These are phyloP conservation scores for Globisporangium polare DNA, from an alignment of 352 stramenopile species.

Conservation along the genomic window DNA sequence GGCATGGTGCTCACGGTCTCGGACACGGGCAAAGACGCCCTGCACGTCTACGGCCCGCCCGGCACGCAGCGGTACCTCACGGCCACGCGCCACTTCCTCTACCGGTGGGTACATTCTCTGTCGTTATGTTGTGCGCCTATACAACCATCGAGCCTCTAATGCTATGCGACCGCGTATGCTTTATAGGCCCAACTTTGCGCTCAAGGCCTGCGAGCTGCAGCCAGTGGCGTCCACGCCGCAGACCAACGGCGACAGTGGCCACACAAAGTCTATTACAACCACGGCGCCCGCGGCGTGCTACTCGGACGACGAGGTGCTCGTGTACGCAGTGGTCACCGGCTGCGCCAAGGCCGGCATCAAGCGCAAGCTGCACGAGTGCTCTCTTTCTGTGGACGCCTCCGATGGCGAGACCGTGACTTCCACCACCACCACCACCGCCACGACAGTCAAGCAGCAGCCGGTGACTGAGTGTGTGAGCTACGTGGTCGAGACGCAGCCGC, in stretches of 20 bases:
- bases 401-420: constrained; percentile 4
- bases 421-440: background rate
- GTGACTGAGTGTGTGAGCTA: constrained; percentile 59
- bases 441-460: background rate
- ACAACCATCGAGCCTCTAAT: background rate
- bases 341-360: constrained; percentile 38
- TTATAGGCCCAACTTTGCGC: constrained; percentile 40
- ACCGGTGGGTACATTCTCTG: constrained; percentile 22
- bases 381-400: background rate
- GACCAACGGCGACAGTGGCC: background rate
- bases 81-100: constrained; percentile 85
- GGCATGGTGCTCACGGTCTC: constrained; percentile 88
- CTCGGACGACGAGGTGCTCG: constrained; percentile 52
- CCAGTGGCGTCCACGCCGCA: background rate
- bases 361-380: constrained; percentile 43
- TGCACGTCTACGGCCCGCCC: constrained; percentile 69
- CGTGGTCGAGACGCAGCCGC: constrained; percentile 63
- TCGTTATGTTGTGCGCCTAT: background rate
- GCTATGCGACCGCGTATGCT: background rate
- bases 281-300: constrained; percentile 27
- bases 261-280: background rate
- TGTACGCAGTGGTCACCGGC: constrained; percentile 37
- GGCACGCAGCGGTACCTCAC: constrained; percentile 64
- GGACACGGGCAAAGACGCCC: constrained; percentile 73
- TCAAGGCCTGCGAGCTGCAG: constrained; percentile 40